Evolutionary conservation across 768 basidiomycete genomes (phyloP).

Genomic region (Boletus subcaerulescens): DNA sequence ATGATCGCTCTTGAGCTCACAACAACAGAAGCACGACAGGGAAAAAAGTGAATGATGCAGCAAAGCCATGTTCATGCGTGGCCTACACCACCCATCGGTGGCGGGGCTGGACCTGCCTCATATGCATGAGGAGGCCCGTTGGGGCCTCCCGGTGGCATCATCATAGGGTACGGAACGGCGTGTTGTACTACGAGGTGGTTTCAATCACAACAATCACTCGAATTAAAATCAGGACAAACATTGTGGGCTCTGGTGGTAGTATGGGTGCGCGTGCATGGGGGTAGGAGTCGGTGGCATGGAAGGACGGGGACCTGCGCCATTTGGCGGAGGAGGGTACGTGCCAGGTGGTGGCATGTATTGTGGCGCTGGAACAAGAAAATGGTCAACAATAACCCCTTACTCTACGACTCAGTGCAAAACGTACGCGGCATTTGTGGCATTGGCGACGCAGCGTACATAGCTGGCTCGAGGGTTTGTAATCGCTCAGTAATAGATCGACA

Average conservation of each 20-base stretch:
- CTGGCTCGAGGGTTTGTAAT: slow-evolving; percentile 33
- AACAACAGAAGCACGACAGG: slow-evolving; percentile 23
- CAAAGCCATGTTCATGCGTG: slow-evolving; percentile 48
- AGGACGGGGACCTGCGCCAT: slow-evolving; percentile 73
- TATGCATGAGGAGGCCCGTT: slow-evolving; percentile 69
- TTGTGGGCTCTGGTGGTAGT: slow-evolving; percentile 89
- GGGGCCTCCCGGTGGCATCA: slow-evolving; percentile 71
- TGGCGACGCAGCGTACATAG: slow-evolving; percentile 77
- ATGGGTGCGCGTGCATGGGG: slow-evolving; percentile 80
- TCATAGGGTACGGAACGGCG: slow-evolving; percentile 87
- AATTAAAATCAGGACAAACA: slow-evolving; percentile 42
- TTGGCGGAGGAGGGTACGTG: slow-evolving; percentile 74
- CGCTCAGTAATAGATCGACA: not conserved
- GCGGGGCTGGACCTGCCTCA: slow-evolving; percentile 66
- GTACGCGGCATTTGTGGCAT: slow-evolving; percentile 89
- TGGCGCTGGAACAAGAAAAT: slow-evolving; percentile 42
- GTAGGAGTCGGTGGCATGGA: slow-evolving; percentile 93
- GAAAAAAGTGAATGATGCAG: slow-evolving; percentile 10
- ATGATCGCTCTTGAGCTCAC: slow-evolving; percentile 24
- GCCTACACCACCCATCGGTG: slow-evolving; percentile 68
- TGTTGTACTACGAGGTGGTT: slow-evolving; percentile 63
- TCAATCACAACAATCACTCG: slow-evolving; percentile 27
- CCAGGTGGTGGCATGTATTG: slow-evolving; percentile 81
- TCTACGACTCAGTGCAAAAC: slow-evolving; percentile 28
- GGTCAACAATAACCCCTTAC: slow-evolving; percentile 1